These are phyloP conservation scores for Linnemannia exigua DNA, from an alignment of 192 early-diverging fungal genomes.

Conservation along the genomic window DNA sequence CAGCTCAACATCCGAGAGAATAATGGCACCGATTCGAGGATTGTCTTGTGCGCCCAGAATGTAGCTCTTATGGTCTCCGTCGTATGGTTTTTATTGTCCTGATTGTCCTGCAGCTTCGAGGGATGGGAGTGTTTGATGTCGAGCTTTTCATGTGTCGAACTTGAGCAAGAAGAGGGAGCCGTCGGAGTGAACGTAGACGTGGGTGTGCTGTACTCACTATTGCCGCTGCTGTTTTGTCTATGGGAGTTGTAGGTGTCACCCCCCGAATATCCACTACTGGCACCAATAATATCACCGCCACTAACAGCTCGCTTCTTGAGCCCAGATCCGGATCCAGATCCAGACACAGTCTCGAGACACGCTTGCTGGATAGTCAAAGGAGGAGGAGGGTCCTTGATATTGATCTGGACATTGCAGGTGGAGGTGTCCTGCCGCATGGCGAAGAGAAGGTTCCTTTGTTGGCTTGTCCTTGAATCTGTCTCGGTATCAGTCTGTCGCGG, in stretches of 20 bases:
- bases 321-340: background rate
- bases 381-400: conserved; percentile 9
- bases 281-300: background rate
- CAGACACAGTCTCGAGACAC: background rate
- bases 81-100: background rate
- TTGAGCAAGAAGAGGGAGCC: background rate
- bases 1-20: conserved; percentile 40
- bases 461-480: background rate
- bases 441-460: conserved; percentile 14
- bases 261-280: too few relatives aligned
- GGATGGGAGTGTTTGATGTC: background rate
- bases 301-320: background rate
- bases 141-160: background rate
- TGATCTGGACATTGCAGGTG: conserved; percentile 35
- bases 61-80: too few relatives aligned
- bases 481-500: conserved; percentile 26
- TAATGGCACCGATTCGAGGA: conserved; percentile 31
- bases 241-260: too few relatives aligned
- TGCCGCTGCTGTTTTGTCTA: background rate
- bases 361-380: background rate
- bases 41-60: conserved; percentile 36
- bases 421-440: conserved; percentile 15
- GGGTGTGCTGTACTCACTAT: background rate
- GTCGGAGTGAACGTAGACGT: background rate
- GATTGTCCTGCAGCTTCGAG: background rate